phyloP scores from a whole-genome alignment of 1,284 basidiomycete species.

The Paramarasmius palmivorus region DNA sequence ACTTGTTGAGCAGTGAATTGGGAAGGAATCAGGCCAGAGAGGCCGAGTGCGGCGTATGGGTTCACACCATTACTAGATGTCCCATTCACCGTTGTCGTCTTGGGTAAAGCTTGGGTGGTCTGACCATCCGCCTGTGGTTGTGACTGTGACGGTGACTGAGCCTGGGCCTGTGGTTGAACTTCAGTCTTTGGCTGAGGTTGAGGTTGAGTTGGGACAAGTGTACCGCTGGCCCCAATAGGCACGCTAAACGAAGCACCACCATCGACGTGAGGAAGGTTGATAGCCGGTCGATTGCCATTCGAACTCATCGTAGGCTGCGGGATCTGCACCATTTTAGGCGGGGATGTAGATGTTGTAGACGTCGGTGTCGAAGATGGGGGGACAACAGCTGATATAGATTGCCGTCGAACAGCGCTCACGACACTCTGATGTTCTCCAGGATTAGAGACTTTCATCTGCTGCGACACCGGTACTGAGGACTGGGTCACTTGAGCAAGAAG shows the following conservation, averaged over 20 bases:
- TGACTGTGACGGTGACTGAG: too few species aligned
- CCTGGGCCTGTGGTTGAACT: background rate
- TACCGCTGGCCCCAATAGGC: slow-evolving; percentile 31
- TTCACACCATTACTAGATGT: slow-evolving; percentile 48
- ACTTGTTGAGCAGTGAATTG: slow-evolving; percentile 52
- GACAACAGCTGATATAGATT: too few species aligned
- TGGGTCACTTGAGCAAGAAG: background rate
- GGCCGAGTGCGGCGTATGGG: slow-evolving; percentile 22
- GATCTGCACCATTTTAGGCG: slow-evolving; percentile 33
- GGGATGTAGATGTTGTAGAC: slow-evolving; percentile 28
- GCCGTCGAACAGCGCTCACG: background rate
- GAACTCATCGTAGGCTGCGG: slow-evolving; percentile 33
- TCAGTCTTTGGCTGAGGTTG: slow-evolving; percentile 2
- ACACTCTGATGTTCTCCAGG: background rate
- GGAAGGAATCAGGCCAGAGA: too few species aligned
- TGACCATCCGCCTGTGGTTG: background rate
- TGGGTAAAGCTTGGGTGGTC: slow-evolving; percentile 29
- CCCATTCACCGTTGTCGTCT: too few species aligned
- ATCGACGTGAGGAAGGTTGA: slow-evolving; percentile 45
- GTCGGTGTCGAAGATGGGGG: background rate
- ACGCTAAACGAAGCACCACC: slow-evolving; percentile 12
- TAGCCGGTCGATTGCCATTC: slow-evolving; percentile 40
- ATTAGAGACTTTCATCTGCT: background rate
- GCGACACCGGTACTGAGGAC: background rate
- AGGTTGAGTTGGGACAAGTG: slow-evolving; percentile 28